Evolutionary conservation across 2,329 filamentous ascomycete species (phyloP).

Genomic region (Juglanconis juglandina): DNA sequence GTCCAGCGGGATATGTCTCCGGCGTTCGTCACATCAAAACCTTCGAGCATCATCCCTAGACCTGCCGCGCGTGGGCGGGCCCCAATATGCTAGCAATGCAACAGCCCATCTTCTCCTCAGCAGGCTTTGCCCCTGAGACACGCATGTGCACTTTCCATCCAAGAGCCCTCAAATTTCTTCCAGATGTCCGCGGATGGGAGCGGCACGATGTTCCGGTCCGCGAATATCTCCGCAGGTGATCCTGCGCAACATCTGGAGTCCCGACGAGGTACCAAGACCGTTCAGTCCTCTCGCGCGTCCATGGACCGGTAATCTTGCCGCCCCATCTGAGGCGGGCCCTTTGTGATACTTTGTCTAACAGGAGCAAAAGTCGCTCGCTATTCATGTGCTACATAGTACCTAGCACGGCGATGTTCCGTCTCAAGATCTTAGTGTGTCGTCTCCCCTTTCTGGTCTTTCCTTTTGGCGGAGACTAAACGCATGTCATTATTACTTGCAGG

Average conservation of each 20-base stretch:
- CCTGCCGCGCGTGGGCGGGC: constrained; percentile 2
- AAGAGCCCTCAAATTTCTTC: background rate
- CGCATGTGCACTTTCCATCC: background rate
- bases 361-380: background rate
- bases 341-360: background rate
- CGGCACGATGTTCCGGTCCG: background rate
- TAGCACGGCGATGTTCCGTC: background rate
- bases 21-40: background rate
- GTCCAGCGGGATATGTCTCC: constrained; percentile 1
- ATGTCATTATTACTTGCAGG: constrained; percentile 10
- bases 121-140: constrained; percentile 3
- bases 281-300: background rate
- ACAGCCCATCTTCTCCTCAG: background rate
- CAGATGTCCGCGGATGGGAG: background rate
- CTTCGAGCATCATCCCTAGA: constrained; percentile 5
- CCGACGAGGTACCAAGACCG: background rate
- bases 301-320: background rate
- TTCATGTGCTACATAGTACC: too few species aligned
- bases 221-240: background rate
- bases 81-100: background rate
- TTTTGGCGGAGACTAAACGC: constrained; percentile 5
- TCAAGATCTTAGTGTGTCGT: background rate
- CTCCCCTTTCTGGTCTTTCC: constrained; percentile 7
- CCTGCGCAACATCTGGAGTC: background rate
- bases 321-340: background rate